Evolutionary conservation across 129 eudicot genomes (phyloP), one percentile per base, ranked within the genome.

Genomic region (Gnaphalium uliginosum): DNA sequence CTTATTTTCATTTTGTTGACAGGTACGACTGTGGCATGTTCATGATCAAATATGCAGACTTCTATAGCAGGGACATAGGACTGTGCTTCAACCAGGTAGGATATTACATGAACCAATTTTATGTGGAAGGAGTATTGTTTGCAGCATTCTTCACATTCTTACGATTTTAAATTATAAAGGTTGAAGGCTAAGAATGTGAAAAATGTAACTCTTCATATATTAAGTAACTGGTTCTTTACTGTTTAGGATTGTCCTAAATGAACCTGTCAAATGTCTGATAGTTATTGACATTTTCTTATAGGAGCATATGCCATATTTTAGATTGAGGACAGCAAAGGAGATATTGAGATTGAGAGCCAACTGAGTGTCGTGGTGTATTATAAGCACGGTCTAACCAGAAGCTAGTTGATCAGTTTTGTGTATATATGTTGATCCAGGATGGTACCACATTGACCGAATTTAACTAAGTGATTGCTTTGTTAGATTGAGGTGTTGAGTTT

Each of bases 1-100:
- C 21, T 63, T 24, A 61, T 69, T 24, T 2, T 78, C 8, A 11
- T 24, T 71, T 24, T 72, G 46, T 21, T 69, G 73, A 73, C 90
- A 93, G 98, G 92, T 88, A 33, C 70, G 96, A 93, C 73, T 93
- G 98, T 82, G 98, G 98, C 50, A 81, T 93, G 96, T 93, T 90
- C 82, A 93, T 93, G 96, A 76, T 93, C 82, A 93, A 93, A 66
- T 93, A 93, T 83, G 86, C 86, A 17, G 98, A 93, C 81, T 93
- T 93, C 74, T 93, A 86, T 82, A 93, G 98, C 82, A 90, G 98
- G 70, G 91, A 83, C 62, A 69, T 88, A 32, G 98, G 97, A 32
- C 89, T 93, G 61, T 84, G 84, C 80, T 93, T 93, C 71, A 82
- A 75, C 21, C 98, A 90, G 98, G 98, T 93, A 76, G 22, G 65